Evolutionary conservation across 192 early-diverging fungal species (phyloP), one percentile per base, ranked within the genome.

Genomic region (Linnemannia schmuckeri): DNA sequence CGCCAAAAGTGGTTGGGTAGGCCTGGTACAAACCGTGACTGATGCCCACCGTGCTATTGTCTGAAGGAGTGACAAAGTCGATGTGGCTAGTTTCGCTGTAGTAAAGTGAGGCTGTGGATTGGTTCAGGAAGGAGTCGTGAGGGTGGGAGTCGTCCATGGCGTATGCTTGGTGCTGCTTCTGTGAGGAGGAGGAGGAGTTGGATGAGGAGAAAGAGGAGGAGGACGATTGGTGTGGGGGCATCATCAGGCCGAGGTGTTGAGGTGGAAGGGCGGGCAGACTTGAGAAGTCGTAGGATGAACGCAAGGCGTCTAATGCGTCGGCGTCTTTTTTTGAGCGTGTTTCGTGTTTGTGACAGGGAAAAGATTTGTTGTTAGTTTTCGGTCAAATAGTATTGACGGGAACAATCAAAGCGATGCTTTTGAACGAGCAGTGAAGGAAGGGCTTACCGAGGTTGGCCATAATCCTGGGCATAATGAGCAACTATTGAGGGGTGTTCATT

Each of bases 381-480:
- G 18, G 0, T 42, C 24, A 24, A 15, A 15, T 70, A 20, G 38
- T 37, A 40, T 40, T 71, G 35, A 22, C 6, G 38, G 5, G 24
- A n/a, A n/a, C 18, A n/a, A 18, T 13, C 0, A 1, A 4, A 7
- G 27, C 46, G 13, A 22, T 13, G 3, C 17, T 18, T 57, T 68
- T 77, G 5, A 35, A 30, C 27, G 46, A 24, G 6, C 0, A 6
- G 72, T 20, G 12, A 20, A 24, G 24, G 38, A 12, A 22, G 22
- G 27, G n/a, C 46, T 37, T 80, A 80, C 79, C 81, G 1, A 82
- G 70, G n/a, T 77, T 82, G 70, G 81, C 70, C 70, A 82, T 74
- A n/a, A 82, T 82, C 22, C 22, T 82, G 15, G 81, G 81, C 81
- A 82, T 82, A n/a, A 82, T 4, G 8, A 82, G 30, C 20, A 82